Conservation (phyloP, 1,284 basidiomycete species). For the Earliella scabrosa region DNA sequence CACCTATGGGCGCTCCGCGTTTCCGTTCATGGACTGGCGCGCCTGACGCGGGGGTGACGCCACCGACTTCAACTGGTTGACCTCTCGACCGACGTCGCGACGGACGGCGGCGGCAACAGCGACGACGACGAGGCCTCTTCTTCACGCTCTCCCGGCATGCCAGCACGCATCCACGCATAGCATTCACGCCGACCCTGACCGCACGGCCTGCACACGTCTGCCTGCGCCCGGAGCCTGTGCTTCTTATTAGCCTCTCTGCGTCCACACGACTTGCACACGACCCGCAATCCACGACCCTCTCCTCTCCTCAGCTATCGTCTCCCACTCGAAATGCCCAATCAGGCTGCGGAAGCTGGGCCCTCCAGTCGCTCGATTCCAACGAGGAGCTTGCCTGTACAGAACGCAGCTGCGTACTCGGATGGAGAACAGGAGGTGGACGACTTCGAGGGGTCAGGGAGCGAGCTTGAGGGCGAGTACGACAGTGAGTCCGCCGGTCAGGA, state of each 20-base stretch:
- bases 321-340: slow-evolving; percentile 11
- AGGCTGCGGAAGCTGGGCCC: slow-evolving; percentile 22
- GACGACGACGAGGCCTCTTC: background rate
- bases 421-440: slow-evolving; percentile 14
- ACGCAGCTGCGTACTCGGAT: background rate
- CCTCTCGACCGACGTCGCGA: background rate
- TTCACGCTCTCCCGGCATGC: no score
- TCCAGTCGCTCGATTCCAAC: slow-evolving; percentile 7
- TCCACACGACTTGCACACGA: slow-evolving; percentile 1
- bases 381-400: background rate
- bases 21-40: background rate
- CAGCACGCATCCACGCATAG: no score
- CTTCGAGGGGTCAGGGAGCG: slow-evolving; percentile 10
- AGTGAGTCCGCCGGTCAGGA: slow-evolving; percentile 11
- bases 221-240: no score
- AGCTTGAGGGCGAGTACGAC: slow-evolving; percentile 16
- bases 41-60: background rate
- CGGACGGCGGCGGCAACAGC: background rate
- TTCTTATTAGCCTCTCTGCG: background rate
- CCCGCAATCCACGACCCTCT: background rate
- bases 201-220: slow-evolving; percentile 9
- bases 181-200: slow-evolving; percentile 5
- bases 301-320: slow-evolving; percentile 1
- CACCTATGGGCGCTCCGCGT: background rate
- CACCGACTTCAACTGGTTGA: no score